Base-by-base conservation (phyloP, 2,329 filamentous ascomycete species). In the Colletotrichum euphorbiae region DNA sequence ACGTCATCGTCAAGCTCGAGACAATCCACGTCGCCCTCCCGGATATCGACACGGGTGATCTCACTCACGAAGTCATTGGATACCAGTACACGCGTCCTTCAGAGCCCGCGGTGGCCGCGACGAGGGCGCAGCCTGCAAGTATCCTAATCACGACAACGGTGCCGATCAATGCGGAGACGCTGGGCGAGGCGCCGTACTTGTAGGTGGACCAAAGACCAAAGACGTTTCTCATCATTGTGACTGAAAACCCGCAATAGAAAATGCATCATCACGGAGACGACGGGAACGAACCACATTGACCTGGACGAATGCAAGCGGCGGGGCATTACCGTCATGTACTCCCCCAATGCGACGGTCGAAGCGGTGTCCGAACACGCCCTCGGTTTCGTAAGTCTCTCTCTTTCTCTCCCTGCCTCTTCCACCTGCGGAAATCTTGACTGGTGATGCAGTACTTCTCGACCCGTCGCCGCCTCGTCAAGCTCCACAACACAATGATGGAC, bases 71-170 rank as follows among this genome's bases (percentile, higher is more conserved):
- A 51, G 19, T 69, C 43, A 69, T 71, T 12, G 62, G 52, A 21
- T 71, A 71, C 50, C 36, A 66, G 17, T 71, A 69, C 51, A 71
- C 70, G 8, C 43, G 61, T 31, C 58, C 69, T 11, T 54, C 45
- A 31, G 59, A 69, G 12, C 9, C 28, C 12, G 60, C 46, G 1
- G 36, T 70, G 5, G 57, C 45, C n/a, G 68, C 64, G 33, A 64
- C 70, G 15, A 56, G 70, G 43, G 69, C 74, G 46, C 70, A 58
- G 31, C 69, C 74, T 43, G 75, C 75, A 8, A 72, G 74, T 56
- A 70, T 76, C 38, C 58, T 74, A 13, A 71, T 76, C 42, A 72
- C 69, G n/a, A 71, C 73, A 3, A 71, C 69, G 1, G 71, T 74
- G 21, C 70, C 70, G 6, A 64, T 77, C 11, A 66, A 64, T 7